Base-by-base conservation (phyloP, 148 eudicot species). In the Camellia granthamiana region DNA sequence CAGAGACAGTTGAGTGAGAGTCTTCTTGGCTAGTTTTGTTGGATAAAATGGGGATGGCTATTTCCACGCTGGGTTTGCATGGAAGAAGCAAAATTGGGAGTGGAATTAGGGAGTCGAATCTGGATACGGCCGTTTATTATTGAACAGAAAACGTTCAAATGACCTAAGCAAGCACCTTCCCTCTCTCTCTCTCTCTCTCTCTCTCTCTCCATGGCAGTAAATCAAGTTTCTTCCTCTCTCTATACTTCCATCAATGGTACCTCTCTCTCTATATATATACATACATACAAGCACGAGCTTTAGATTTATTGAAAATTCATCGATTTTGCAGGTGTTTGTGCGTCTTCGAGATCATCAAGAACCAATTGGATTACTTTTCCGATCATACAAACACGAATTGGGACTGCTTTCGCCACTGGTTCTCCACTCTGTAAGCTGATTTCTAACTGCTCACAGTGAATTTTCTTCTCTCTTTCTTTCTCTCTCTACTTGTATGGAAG, bases 151-250 rank as follows among this genome's bases (percentile, higher is more conserved):
- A 60, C 5, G 54, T 15, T 30, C 19, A 30, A 15, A 3, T 47
- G 82, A 83, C 66, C 49, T 69, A 54, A 69, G 69, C 56, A 12
- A 44, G 30, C 10, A 3, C 15, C 55, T 62, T 8, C 65, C 38
- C 60, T 4, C 11, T 1, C 0, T 15, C 46, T 18, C 23, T 73
- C 52, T n/a, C 30, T 47, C n/a, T 38, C 38, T 10, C 12, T 3
- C 3, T 23, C n/a, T n/a, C n/a, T n/a, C n/a, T n/a, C n/a, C 69
- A 91, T 91, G 92, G 86, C 89, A 56, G 78, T 72, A 10, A 77
- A 88, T 85, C 91, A 90, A 70, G 81, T 88, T 62, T 88, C 92
- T 42, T 82, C 87, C 47, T 87, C 90, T 44, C 89, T 91, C 78
- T 86, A 82, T 69, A 67, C 90, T 66, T 83, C 88, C 19, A 61